phyloP scores from a whole-genome alignment of 208 protist species.

The Acanthamoeba lenticulata region DNA sequence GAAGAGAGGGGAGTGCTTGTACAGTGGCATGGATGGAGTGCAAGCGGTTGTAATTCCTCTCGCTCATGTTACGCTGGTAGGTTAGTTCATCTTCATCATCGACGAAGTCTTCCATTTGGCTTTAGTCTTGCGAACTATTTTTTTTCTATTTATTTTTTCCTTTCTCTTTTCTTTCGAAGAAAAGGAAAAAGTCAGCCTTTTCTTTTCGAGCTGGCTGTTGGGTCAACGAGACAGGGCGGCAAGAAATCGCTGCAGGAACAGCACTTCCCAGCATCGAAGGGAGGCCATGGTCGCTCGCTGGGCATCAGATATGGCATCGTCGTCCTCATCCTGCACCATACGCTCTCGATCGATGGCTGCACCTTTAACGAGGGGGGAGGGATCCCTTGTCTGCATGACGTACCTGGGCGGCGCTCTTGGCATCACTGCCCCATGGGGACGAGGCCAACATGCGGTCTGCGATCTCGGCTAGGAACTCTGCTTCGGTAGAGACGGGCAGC shows the following conservation, averaged over 20 bases:
- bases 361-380: neutral
- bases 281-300: neutral
- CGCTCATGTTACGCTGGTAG: neutral
- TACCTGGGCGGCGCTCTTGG: no score
- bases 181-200: no score
- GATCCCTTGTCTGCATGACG: no score
- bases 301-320: neutral
- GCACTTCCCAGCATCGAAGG: neutral
- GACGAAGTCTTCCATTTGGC: neutral
- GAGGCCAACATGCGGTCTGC: no score
- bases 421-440: no score
- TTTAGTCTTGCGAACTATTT: neutral
- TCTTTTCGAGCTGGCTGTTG: no score
- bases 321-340: neutral
- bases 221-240: neutral
- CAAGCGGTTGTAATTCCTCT: conserved; percentile 6
- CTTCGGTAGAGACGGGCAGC: no score
- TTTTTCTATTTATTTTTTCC: neutral
- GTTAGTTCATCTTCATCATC: neutral
- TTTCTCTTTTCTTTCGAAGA: no score
- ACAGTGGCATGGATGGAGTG: neutral
- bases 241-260: neutral
- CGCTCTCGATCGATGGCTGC: no score
- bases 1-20: no score
- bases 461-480: no score